A percentile compares a stretch with the other conserved stretches of the same genome.
phyloP scores from a whole-genome alignment of 805 yeast species.

The Hanseniaspora nectarophila region DNA sequence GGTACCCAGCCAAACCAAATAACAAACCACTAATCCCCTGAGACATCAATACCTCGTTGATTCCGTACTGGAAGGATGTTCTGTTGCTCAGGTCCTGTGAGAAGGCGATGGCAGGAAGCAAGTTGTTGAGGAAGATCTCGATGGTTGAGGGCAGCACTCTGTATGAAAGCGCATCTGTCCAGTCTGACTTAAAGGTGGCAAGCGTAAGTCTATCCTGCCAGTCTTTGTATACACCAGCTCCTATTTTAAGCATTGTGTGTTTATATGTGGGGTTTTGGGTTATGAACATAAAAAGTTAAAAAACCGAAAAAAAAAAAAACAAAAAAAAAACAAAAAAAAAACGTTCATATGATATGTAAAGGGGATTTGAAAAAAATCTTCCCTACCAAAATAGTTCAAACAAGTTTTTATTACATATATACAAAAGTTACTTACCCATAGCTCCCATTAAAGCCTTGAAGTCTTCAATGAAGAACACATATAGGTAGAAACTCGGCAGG shows the following conservation, averaged over 20 bases:
- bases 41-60: conserved; percentile 74
- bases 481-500: conserved; percentile 66
- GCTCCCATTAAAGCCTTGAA: conserved; percentile 19
- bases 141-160: conserved; percentile 76
- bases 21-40: conserved; percentile 82
- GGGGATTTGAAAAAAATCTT: too few species aligned
- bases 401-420: neutral
- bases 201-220: conserved; percentile 37
- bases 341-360: neutral
- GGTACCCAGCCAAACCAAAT: conserved; percentile 85
- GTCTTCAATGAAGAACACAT: conserved; percentile 44
- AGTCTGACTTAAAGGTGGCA: conserved; percentile 53
- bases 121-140: conserved; percentile 77
- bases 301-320: too few species aligned
- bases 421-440: neutral
- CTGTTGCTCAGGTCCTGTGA: conserved; percentile 95
- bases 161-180: conserved; percentile 73
- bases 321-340: too few species aligned
- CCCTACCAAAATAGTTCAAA: too few species aligned
- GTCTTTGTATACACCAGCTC: conserved; percentile 30
- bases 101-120: conserved; percentile 88
- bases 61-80: conserved; percentile 76
- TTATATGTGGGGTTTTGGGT: neutral
- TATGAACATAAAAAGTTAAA: neutral
- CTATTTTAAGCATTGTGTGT: conserved; percentile 19